Evolutionary conservation across 2,329 filamentous ascomycete genomes (phyloP), one percentile per base, ranked within the genome.

Genomic region (Ascochyta koolunga): DNA sequence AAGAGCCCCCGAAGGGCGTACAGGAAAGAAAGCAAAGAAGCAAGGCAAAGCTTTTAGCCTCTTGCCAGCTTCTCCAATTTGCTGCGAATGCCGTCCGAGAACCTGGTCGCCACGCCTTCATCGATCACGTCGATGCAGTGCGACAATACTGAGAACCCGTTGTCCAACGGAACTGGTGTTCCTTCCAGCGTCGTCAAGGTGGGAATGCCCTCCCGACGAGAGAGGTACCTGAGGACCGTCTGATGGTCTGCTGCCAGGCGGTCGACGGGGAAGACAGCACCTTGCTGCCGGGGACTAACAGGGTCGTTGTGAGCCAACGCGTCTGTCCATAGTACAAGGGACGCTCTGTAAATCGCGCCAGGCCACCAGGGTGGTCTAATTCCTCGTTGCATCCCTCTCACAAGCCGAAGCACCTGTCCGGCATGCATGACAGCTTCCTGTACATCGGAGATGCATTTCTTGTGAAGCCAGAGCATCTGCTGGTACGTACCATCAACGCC

Each of bases 311-410:
- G 79, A 5, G 77, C 78, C 50, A 88, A 72, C 61, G 84, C 83
- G 61, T 88, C 84, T 2, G 82, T 68, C 71, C 70, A 72, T 9
- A 73, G 53, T 15, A 73, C 64, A 25, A 73, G 65, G 25, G 68
- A 57, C 35, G 82, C 86, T n/a, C 88, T 84, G 68, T 90, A 90
- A 35, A 90, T 77, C 3, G 86, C 87, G 1, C 81, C 83, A n/a
- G 85, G 78, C 87, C 87, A 90, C 88, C 88, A 91, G 32, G 81
- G 83, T 5, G 88, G 88, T 19, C 86, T 82, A 3, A 83, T 78
- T 42, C 85, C 82, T 25, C 77, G 75, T 2, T 84, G 80, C 82
- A 90, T 89, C 13, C 77, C 76, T 6, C 82, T 78, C 33, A 89
- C 73, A 10, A 89, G 78, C 3, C 85, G 80, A 37, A 89, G 75